A percentile compares a stretch with the other conserved stretches of the same genome.
Conservation (phyloP, 805 yeast species). For the Saturnispora silvae region DNA sequence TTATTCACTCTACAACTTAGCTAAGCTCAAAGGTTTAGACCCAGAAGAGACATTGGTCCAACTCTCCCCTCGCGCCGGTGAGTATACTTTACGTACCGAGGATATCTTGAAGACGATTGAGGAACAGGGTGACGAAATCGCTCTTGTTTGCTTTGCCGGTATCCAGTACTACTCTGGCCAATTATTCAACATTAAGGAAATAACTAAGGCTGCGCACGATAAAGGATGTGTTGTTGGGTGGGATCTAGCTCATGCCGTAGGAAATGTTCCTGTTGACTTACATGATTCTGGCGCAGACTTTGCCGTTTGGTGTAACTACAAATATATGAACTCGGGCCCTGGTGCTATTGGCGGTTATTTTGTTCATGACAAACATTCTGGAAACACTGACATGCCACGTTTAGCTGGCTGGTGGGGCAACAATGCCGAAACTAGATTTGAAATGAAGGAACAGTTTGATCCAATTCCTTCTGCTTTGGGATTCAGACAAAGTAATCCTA, state of each 20-base stretch:
- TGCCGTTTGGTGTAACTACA: conserved; percentile 92
- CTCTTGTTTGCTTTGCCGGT: conserved; percentile 75
- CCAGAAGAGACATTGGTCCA: conserved; percentile 52
- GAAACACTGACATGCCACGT: conserved; percentile 42
- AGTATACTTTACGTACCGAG: conserved; percentile 47
- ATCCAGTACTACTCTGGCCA: conserved; percentile 92
- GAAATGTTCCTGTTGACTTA: conserved; percentile 64
- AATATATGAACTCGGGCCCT: conserved; percentile 86
- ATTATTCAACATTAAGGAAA: conserved; percentile 59
- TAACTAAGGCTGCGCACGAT: conserved; percentile 53
- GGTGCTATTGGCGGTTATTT: conserved; percentile 87
- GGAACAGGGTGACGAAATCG: conserved; percentile 47
- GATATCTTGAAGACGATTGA: conserved; percentile 50
- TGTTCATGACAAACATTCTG: conserved; percentile 44
- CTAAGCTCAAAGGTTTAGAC: conserved; percentile 43
- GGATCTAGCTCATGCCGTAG: conserved; percentile 94
- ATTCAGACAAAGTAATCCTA: conserved; percentile 83
- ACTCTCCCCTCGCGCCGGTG: conserved; percentile 48
- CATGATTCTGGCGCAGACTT: conserved; percentile 91
- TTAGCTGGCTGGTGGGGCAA: conserved; percentile 99
- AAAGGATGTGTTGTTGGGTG: conserved; percentile 62
- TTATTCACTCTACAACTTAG: conserved; percentile 74
- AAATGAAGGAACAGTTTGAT: conserved; percentile 67
- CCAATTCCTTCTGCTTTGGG: conserved; percentile 84
- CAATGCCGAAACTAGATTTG: conserved; percentile 54